Percentiles rank a stretch among this genome's conserved stretches.
phyloP scores from a whole-genome alignment of 2,329 filamentous ascomycete genomes.

The Aureobasidium subglaciale region DNA sequence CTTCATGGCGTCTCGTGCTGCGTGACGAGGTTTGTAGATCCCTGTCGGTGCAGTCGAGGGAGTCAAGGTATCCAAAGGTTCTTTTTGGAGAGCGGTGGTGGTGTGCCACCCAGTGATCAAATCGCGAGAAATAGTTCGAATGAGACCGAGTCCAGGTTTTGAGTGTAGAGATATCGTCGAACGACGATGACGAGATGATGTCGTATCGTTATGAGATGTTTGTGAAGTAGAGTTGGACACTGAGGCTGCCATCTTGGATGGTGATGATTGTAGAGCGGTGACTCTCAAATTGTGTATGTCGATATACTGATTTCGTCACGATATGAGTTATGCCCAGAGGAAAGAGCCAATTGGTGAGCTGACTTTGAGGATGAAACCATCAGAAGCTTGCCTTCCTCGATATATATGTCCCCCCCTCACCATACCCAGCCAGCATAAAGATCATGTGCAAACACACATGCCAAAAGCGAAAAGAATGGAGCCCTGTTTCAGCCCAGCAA shows the following conservation, averaged over 20 bases:
- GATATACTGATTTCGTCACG: too few species aligned
- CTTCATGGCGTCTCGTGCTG: neutral
- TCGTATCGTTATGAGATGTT: neutral
- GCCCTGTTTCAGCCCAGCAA: neutral
- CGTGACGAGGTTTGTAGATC: neutral
- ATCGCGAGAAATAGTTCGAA: neutral
- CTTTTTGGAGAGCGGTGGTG: neutral
- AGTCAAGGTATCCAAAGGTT: neutral
- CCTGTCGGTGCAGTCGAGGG: neutral
- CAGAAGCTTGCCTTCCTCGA: neutral
- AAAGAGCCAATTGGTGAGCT: too few species aligned
- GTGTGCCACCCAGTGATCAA: neutral
- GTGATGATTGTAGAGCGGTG: too few species aligned
- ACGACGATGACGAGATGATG: neutral
- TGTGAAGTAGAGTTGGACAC: neutral
- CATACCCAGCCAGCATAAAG: neutral
- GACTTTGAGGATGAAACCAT: neutral
- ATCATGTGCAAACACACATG: neutral
- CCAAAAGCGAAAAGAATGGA: neutral
- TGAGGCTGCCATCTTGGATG: neutral
- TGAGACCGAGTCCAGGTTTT: neutral
- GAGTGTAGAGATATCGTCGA: neutral
- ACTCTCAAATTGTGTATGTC: too few species aligned
- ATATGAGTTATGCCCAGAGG: too few species aligned
- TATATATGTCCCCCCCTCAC: neutral